Base-by-base conservation (phyloP, 345 rosid species). In the Erucastrum elatum region DNA sequence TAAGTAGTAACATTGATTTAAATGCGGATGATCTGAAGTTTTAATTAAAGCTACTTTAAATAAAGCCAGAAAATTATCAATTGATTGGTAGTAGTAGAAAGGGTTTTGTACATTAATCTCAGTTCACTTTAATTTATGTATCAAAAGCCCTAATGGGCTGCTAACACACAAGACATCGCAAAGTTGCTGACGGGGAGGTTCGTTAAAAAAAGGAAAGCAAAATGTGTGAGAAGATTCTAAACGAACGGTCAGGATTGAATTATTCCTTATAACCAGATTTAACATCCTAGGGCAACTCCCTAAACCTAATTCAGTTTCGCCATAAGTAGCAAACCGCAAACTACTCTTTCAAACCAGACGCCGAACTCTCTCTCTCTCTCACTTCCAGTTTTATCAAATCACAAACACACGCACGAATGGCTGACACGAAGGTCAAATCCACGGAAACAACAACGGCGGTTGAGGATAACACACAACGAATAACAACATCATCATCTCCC, bases 371-470 rank as follows among this genome's bases (percentile, higher is more conserved):
- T 37, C 44, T 49, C 55, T 49, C 56, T 51, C 56, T 51, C 56
- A 3, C 29, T 41, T 41, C 4, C 49, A 41, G 49, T 41, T 41
- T 41, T 11, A 41, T 41, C 49, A 41, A 41, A 4, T 2, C 13
- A 37, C 31, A 29, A 2, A 29, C 41, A 8, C 41, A 41, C 49
- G 10, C 4, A 41, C 49, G 49, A 41, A 79, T 79, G 82, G 77
- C 73, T 0, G 77, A 72, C 46, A 67, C 68, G 9, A 87, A 85
- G 88, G 86, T 89, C 84, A 91, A 86, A 76, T 77, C 90, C 66
- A 80, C 72, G 26, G 85, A 66, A 58, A 4, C 51, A 0, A 49
- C 67, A 0, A 49, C 67, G 41, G 70, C 46, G 41, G 78, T 75
- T 56, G 82, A 49, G 3, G 71, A 70, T 37, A 77, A 70, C 56